These are phyloP conservation scores for Oenanthe javanica DNA, from an alignment of 140 eudicot species.

Conservation along the genomic window DNA sequence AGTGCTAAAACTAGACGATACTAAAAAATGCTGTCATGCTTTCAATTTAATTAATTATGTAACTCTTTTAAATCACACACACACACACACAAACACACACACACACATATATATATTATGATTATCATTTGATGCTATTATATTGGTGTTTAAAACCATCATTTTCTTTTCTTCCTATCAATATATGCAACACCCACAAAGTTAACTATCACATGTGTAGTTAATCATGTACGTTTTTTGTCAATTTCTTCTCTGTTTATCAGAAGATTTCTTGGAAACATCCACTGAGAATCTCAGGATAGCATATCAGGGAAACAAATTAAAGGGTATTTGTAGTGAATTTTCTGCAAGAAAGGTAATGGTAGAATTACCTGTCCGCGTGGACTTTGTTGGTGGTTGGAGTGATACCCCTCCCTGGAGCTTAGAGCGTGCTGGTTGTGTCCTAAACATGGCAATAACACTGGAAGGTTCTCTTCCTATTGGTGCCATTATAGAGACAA, in stretches of 20 bases:
- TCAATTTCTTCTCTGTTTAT: slow-evolving; percentile 17
- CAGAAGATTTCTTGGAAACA: slow-evolving; percentile 59
- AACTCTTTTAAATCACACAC: background rate
- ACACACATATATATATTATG: background rate
- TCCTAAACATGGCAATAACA: slow-evolving; percentile 87
- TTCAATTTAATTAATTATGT: background rate
- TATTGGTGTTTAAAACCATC: background rate
- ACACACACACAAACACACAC: too few relatives aligned
- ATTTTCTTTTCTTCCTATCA: background rate
- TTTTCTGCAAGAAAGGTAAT: slow-evolving; percentile 41
- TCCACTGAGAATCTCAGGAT: slow-evolving; percentile 19
- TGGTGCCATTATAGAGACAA: slow-evolving; percentile 70
- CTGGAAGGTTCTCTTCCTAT: slow-evolving; percentile 72
- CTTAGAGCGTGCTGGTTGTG: slow-evolving; percentile 96
- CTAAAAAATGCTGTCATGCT: background rate
- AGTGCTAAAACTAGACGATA: background rate
- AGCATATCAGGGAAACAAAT: slow-evolving; percentile 20
- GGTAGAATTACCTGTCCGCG: slow-evolving; percentile 96
- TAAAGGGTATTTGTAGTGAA: slow-evolving; percentile 13
- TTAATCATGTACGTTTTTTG: background rate
- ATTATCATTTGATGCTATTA: background rate
- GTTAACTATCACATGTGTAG: background rate
- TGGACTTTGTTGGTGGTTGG: slow-evolving; percentile 99
- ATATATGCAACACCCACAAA: background rate
- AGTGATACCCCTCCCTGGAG: slow-evolving; percentile 99